Percentiles rank a stretch among this genome's conserved stretches.
Conservation (phyloP, 495 filamentous ascomycete genomes). For the Lasiosphaeria hispida region DNA sequence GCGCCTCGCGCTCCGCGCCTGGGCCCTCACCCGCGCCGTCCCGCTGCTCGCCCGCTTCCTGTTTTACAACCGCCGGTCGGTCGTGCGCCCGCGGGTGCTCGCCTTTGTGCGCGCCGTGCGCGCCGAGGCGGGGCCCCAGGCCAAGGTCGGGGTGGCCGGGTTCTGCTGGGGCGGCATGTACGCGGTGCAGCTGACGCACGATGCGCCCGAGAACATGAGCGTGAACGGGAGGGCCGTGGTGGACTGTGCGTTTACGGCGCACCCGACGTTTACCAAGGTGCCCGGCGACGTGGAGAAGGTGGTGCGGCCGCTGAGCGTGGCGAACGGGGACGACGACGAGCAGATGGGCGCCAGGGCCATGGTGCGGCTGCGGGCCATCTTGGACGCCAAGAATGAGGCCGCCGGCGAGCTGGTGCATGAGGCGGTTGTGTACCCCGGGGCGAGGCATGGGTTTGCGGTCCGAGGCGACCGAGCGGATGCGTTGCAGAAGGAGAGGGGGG, state of each 20-base stretch:
- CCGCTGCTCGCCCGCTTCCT: conserved; percentile 25
- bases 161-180: conserved; percentile 64
- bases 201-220: conserved; percentile 17
- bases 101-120: conserved; percentile 49
- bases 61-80: conserved; percentile 31
- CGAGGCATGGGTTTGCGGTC: conserved; percentile 62
- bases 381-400: conserved; percentile 37
- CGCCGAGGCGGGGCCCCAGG: conserved; percentile 4
- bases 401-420: conserved; percentile 33
- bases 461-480: conserved; percentile 44
- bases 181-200: conserved; percentile 41
- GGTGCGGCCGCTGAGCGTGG: conserved; percentile 51
- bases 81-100: conserved; percentile 43
- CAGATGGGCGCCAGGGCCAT: conserved; percentile 38
- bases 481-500: conserved; percentile 46
- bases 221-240: conserved; percentile 38
- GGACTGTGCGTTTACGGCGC: conserved; percentile 54
- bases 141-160: conserved; percentile 47
- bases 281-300: conserved; percentile 56
- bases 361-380: conserved; percentile 41
- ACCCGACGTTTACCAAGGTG: conserved; percentile 50
- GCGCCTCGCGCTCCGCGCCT: conserved; percentile 2
- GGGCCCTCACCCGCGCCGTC: conserved; percentile 3
- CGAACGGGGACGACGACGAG: conserved; percentile 54
- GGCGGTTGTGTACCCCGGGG: conserved; percentile 54